Conservation (phyloP, 768 basidiomycete genomes). For the Suillus tomentosus region DNA sequence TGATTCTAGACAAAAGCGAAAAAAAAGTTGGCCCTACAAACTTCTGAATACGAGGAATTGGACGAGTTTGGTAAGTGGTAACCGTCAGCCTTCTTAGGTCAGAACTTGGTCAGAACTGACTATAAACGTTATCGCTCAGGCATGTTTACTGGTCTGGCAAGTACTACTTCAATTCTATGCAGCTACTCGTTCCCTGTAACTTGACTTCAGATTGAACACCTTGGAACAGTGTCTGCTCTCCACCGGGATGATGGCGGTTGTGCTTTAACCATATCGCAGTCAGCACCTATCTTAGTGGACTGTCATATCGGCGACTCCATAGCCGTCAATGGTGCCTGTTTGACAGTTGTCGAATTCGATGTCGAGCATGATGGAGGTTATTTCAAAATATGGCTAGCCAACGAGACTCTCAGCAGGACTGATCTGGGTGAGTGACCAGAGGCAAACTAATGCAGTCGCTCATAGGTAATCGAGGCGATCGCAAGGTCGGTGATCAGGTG, state of each 20-base stretch:
- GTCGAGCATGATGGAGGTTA: conserved; percentile 61
- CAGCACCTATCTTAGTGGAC: conserved; percentile 76
- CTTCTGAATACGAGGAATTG: background rate
- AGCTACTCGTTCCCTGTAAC: conserved; percentile 13
- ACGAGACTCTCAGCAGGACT: conserved; percentile 90
- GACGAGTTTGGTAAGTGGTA: conserved; percentile 1
- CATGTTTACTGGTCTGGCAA: conserved; percentile 84
- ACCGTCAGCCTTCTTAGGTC: background rate
- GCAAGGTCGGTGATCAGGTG: conserved; percentile 75
- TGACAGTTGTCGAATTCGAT: conserved; percentile 90
- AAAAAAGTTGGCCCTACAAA: background rate
- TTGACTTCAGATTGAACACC: conserved; percentile 77
- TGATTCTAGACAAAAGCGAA: background rate
- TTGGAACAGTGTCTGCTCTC: conserved; percentile 73
- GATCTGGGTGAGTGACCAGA: conserved; percentile 69
- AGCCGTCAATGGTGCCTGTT: conserved; percentile 82
- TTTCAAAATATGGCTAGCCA: conserved; percentile 95
- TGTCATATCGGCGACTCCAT: conserved; percentile 96
- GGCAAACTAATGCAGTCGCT: conserved; percentile 3
- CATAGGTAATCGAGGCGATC: conserved; percentile 49
- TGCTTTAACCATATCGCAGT: conserved; percentile 73
- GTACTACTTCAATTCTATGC: conserved; percentile 24
- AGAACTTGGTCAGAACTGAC: background rate
- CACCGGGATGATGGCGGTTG: conserved; percentile 73
- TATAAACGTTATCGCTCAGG: conserved; percentile 10